phyloP scores from a whole-genome alignment of 2,329 filamentous ascomycete genomes.

The Calonectria multiphialidica region DNA sequence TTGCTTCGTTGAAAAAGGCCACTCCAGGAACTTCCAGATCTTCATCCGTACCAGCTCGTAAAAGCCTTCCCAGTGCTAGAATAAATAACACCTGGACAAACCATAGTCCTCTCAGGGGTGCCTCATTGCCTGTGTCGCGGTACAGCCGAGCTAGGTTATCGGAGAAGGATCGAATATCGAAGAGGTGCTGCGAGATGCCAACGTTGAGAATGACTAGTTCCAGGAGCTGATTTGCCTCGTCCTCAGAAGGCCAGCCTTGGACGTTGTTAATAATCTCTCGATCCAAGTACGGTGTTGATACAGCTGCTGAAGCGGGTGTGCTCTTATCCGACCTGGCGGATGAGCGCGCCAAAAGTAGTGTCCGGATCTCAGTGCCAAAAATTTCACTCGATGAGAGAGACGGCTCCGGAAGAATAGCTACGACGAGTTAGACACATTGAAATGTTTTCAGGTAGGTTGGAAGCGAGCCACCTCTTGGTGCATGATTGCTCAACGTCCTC shows the following conservation, averaged over 20 bases:
- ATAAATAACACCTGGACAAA: slow-evolving; percentile 29
- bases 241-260: slow-evolving; percentile 28
- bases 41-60: slow-evolving; percentile 23
- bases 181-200: slow-evolving; percentile 32
- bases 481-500: background rate
- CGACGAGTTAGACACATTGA: background rate
- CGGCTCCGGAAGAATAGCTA: slow-evolving; percentile 17
- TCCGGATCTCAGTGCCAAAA: slow-evolving; percentile 28
- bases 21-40: slow-evolving; percentile 23
- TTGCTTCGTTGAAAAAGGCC: slow-evolving; percentile 30
- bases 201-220: slow-evolving; percentile 29
- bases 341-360: slow-evolving; percentile 18
- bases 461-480: slow-evolving; percentile 3
- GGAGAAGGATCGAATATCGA: slow-evolving; percentile 27
- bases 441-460: background rate
- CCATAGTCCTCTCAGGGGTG: slow-evolving; percentile 18
- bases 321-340: slow-evolving; percentile 16
- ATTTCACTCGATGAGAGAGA: slow-evolving; percentile 30
- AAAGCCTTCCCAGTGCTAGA: slow-evolving; percentile 25
- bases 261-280: slow-evolving; percentile 22
- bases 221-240: slow-evolving; percentile 27
- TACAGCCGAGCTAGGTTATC: slow-evolving; percentile 23
- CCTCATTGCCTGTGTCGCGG: slow-evolving; percentile 5
- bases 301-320: slow-evolving; percentile 7
- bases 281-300: slow-evolving; percentile 12